These are phyloP conservation scores for Vigna mungo DNA, from an alignment of 306 rosid genomes.

Conservation along the genomic window DNA sequence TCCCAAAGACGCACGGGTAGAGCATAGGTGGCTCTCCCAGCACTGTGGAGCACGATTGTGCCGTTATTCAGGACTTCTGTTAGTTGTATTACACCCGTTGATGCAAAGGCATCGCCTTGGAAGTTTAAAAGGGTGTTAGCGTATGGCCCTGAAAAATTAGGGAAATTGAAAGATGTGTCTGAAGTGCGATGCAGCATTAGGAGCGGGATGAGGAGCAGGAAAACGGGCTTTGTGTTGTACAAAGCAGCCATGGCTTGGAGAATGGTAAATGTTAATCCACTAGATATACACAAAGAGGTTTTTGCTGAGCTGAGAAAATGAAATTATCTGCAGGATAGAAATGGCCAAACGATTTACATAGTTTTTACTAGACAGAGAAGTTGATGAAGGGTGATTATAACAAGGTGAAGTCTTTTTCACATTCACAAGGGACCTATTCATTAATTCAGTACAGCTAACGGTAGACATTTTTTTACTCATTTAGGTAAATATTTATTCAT, in stretches of 20 bases:
- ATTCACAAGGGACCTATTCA: no score
- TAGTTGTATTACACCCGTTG: not conserved
- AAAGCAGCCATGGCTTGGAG: conserved; percentile 14
- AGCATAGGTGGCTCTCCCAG: conserved; percentile 45
- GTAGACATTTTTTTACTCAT: no score
- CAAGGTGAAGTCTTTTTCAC: conserved; percentile 1
- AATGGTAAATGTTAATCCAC: not conserved
- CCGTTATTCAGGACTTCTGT: not conserved
- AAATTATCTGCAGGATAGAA: not conserved
- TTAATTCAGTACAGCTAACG: no score
- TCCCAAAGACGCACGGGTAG: conserved; percentile 41
- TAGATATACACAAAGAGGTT: not conserved
- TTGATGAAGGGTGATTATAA: not conserved
- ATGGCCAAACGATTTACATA: conserved; percentile 4
- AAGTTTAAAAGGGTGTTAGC: conserved; percentile 4
- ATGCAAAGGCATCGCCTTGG: conserved; percentile 27
- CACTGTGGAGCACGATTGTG: not conserved
- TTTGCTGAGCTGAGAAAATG: not conserved
- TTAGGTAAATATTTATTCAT: no score
- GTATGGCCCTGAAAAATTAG: conserved; percentile 18
- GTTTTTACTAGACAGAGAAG: not conserved
- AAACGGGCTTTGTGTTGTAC: conserved; percentile 26
- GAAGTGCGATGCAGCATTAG: conserved; percentile 29
- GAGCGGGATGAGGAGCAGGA: conserved; percentile 20
- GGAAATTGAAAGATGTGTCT: not conserved